A percentile compares a stretch with the other conserved stretches of the same genome.
These are phyloP conservation scores for Triticum urartu DNA, from an alignment of 176 grass and related monocot genomes.

Conservation along the genomic window DNA sequence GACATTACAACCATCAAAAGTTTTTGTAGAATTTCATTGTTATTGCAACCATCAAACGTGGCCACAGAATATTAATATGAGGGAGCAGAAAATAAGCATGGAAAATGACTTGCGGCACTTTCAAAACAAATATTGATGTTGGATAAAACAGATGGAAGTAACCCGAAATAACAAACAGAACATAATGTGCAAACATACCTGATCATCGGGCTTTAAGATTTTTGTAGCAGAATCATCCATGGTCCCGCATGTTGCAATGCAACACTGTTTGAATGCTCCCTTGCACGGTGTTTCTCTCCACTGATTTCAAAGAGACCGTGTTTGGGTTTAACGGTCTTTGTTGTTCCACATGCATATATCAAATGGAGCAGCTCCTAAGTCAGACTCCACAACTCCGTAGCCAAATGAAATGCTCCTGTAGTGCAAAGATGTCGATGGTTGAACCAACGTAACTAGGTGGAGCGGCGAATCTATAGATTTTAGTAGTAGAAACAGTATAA, in stretches of 20 bases:
- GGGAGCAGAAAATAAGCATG: no score
- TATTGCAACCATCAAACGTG: no score
- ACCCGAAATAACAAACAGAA: no score
- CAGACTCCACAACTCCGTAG: slow-evolving; percentile 5
- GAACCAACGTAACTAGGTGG: neutral
- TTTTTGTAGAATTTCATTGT: no score
- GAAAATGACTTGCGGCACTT: no score
- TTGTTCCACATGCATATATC: slow-evolving; percentile 32
- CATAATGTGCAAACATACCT: no score
- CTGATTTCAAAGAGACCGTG: slow-evolving; percentile 24
- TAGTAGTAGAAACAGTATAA: neutral
- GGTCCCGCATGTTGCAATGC: slow-evolving; percentile 16
- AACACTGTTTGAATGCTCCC: slow-evolving; percentile 12
- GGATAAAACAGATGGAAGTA: no score
- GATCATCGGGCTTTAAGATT: slow-evolving; percentile 18
- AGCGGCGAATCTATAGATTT: neutral
- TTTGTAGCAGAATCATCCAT: slow-evolving; percentile 48
- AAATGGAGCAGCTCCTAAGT: slow-evolving; percentile 23
- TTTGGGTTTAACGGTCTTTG: slow-evolving; percentile 2
- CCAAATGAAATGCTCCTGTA: neutral
- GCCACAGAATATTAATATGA: no score
- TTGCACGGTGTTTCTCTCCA: slow-evolving; percentile 25
- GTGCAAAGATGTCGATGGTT: neutral
- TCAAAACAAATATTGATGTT: no score
- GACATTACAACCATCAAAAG: no score